Percentiles rank a stretch among this genome's conserved stretches.
Evolutionary conservation across 176 grass and related monocot genomes (phyloP).

Genomic region (Carex myosuroides): DNA sequence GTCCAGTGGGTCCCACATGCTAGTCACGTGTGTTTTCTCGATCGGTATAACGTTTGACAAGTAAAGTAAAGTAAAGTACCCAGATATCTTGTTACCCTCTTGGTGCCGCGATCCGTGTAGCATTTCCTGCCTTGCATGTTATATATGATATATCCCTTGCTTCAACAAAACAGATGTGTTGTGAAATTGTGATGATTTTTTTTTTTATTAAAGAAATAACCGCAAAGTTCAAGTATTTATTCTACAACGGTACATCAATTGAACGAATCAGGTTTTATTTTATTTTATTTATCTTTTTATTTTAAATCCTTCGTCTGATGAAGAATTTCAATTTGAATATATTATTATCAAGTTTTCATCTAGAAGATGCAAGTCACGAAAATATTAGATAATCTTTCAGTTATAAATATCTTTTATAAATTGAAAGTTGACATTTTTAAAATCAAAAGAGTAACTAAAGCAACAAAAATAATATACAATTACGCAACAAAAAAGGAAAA

Average conservation of each 20-base stretch:
- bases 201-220: background rate
- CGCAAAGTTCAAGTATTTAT: background rate
- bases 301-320: background rate
- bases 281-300: background rate
- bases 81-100: background rate
- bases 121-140: background rate
- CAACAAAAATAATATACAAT: no score
- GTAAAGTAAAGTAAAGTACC: background rate
- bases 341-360: background rate
- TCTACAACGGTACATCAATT: background rate
- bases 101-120: background rate
- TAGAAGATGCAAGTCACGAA: background rate
- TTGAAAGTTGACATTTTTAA: no score
- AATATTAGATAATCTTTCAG: background rate
- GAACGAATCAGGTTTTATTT: no score
- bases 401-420: no score
- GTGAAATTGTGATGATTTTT: background rate
- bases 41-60: constrained; percentile 16
- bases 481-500: no score
- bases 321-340: background rate
- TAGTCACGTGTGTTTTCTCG: constrained; percentile 23
- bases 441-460: no score
- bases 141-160: background rate
- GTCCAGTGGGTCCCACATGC: background rate
- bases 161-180: background rate